Evolutionary conservation across 805 yeast species (phyloP).

Genomic region (Ogataea corticis): DNA sequence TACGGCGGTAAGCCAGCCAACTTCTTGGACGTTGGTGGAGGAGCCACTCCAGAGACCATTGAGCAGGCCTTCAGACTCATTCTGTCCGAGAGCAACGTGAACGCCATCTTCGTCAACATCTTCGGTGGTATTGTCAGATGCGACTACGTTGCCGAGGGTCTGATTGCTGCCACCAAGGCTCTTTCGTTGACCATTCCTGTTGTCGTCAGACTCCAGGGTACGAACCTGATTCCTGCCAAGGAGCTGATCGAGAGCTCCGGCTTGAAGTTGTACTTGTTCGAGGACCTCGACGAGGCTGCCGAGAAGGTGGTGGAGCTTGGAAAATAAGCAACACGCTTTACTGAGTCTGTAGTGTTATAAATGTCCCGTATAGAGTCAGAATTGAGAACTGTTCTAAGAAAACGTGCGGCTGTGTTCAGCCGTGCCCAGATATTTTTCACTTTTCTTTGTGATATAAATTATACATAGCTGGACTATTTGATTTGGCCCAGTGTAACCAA

Average conservation of each 20-base stretch:
- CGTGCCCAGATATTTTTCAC: too few species aligned
- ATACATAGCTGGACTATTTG: too few species aligned
- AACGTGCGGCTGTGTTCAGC: too few species aligned
- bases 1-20: slow-evolving; percentile 99
- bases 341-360: too few species aligned
- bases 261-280: slow-evolving; percentile 85
- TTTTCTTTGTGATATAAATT: too few species aligned
- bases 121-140: slow-evolving; percentile 99
- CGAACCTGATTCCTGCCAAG: slow-evolving; percentile 88
- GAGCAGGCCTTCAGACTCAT: slow-evolving; percentile 95
- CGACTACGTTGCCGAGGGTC: slow-evolving; percentile 97
- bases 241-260: slow-evolving; percentile 85
- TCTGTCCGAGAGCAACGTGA: slow-evolving; percentile 82
- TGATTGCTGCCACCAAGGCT: slow-evolving; percentile 91
- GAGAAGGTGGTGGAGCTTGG: slow-evolving; percentile 82
- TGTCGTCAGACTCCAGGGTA: slow-evolving; percentile 98
- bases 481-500: too few species aligned
- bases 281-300: slow-evolving; percentile 96
- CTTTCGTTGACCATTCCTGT: slow-evolving; percentile 90
- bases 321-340: slow-evolving; percentile 1
- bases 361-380: too few species aligned
- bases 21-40: slow-evolving; percentile 99
- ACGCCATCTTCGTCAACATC: slow-evolving; percentile 96
- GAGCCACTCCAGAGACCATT: slow-evolving; percentile 98
- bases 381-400: too few species aligned